Evolutionary conservation across 805 yeast species (phyloP).

Genomic region (Candida berthetii): DNA sequence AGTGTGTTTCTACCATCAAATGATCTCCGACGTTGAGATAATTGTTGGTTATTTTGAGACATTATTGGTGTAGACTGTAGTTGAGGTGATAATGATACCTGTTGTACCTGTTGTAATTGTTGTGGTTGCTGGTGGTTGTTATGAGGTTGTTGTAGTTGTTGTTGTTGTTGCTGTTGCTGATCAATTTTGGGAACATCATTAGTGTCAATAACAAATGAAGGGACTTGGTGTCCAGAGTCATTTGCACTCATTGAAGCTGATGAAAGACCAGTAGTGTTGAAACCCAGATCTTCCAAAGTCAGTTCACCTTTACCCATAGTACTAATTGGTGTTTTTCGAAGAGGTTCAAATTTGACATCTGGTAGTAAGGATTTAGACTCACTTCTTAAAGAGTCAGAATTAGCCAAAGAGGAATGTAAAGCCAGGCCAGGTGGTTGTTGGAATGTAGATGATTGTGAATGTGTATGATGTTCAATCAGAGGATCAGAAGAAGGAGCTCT

Average conservation of each 20-base stretch:
- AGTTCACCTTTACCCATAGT: constrained; percentile 53
- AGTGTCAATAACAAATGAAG: background rate
- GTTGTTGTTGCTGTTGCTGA: background rate
- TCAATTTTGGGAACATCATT: too few relatives aligned
- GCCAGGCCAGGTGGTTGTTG: too few relatives aligned
- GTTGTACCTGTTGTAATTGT: background rate
- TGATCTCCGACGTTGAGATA: background rate
- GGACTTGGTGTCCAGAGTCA: background rate
- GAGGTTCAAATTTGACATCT: constrained; percentile 34
- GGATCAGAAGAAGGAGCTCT: constrained; percentile 1
- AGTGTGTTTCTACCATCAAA: too few relatives aligned
- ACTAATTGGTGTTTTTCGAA: constrained; percentile 40
- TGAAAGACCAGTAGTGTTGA: background rate
- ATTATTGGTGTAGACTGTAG: background rate
- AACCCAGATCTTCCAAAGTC: constrained; percentile 28
- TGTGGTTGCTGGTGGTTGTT: background rate
- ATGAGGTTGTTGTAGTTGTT: background rate
- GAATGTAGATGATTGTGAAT: too few relatives aligned
- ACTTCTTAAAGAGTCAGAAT: constrained; percentile 1
- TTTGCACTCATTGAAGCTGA: background rate
- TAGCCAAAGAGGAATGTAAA: too few relatives aligned
- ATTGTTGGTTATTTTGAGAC: background rate
- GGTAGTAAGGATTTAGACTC: constrained; percentile 3
- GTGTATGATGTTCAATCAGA: background rate
- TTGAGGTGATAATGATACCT: background rate